phyloP scores from a whole-genome alignment of 306 rosid species.

The Hippophae tibetana region DNA sequence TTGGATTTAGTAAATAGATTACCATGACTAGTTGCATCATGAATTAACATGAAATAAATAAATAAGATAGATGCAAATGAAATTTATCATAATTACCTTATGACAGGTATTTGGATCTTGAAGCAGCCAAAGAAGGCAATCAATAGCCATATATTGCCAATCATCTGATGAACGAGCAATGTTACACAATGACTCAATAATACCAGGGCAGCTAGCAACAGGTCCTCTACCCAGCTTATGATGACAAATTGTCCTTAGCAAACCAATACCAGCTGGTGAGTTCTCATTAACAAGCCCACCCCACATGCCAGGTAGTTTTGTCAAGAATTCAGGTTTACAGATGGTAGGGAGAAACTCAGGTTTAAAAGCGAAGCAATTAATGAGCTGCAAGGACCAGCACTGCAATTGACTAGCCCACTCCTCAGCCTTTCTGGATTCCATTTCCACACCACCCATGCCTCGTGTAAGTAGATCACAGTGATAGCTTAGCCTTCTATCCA shows the following conservation, averaged over 20 bases:
- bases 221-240: slow-evolving; percentile 94
- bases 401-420: slow-evolving; percentile 99
- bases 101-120: slow-evolving; percentile 83
- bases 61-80: neutral
- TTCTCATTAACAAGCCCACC: slow-evolving; percentile 98
- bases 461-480: slow-evolving; percentile 97
- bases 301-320: slow-evolving; percentile 93
- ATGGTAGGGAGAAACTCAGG: slow-evolving; percentile 87
- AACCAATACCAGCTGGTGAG: slow-evolving; percentile 95
- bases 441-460: slow-evolving; percentile 99
- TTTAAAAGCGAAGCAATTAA: slow-evolving; percentile 91
- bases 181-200: slow-evolving; percentile 79
- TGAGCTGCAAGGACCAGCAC: slow-evolving; percentile 98
- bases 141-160: slow-evolving; percentile 99
- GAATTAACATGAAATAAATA: neutral
- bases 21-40: neutral
- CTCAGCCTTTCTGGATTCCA: slow-evolving; percentile 99
- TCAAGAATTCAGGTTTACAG: slow-evolving; percentile 83
- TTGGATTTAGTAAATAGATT: neutral
- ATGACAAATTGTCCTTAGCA: slow-evolving; percentile 86
- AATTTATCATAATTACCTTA: slow-evolving; percentile 41
- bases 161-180: slow-evolving; percentile 92
- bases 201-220: slow-evolving; percentile 72
- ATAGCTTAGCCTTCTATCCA: slow-evolving; percentile 85
- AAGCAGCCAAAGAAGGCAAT: slow-evolving; percentile 93